These are phyloP conservation scores for Furcasterigmium sp. DNA, from an alignment of 2,329 filamentous ascomycete genomes.

Conservation along the genomic window DNA sequence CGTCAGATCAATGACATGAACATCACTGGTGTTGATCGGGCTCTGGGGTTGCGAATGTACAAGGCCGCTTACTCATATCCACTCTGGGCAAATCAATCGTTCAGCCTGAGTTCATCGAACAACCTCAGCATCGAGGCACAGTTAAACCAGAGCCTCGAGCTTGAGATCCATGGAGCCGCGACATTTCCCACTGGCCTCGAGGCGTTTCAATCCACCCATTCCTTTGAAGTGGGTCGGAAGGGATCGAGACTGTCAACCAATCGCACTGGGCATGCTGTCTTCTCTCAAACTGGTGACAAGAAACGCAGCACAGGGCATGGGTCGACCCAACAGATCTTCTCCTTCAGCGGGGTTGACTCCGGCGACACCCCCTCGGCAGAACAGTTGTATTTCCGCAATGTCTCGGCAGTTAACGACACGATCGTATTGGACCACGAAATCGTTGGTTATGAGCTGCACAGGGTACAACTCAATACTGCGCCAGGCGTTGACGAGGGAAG, in stretches of 20 bases:
- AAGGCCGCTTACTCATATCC: conserved; percentile 51
- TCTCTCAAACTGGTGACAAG: conserved; percentile 39
- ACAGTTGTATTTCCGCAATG: conserved; percentile 52
- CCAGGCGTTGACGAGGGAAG: not conserved
- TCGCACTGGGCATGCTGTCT: conserved; percentile 54
- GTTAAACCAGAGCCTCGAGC: conserved; percentile 33
- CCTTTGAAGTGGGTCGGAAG: conserved; percentile 7
- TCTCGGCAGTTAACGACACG: conserved; percentile 49
- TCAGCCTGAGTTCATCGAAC: conserved; percentile 31
- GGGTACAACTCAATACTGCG: not conserved
- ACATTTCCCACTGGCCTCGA: conserved; percentile 57
- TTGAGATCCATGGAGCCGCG: conserved; percentile 29
- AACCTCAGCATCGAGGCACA: conserved; percentile 40
- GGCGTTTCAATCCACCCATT: conserved; percentile 34
- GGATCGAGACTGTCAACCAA: conserved; percentile 37
- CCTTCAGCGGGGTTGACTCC: conserved; percentile 40
- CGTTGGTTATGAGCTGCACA: conserved; percentile 6
- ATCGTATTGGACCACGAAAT: conserved; percentile 42
- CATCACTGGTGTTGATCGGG: conserved; percentile 23
- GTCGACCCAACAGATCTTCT: conserved; percentile 50
- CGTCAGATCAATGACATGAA: conserved; percentile 22
- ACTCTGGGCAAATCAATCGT: conserved; percentile 50
- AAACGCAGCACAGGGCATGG: conserved; percentile 47
- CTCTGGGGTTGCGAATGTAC: conserved; percentile 19
- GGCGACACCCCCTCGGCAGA: conserved; percentile 12